Evolutionary conservation across 805 yeast genomes (phyloP).

Genomic region (Yarrowia keelungensis): DNA sequence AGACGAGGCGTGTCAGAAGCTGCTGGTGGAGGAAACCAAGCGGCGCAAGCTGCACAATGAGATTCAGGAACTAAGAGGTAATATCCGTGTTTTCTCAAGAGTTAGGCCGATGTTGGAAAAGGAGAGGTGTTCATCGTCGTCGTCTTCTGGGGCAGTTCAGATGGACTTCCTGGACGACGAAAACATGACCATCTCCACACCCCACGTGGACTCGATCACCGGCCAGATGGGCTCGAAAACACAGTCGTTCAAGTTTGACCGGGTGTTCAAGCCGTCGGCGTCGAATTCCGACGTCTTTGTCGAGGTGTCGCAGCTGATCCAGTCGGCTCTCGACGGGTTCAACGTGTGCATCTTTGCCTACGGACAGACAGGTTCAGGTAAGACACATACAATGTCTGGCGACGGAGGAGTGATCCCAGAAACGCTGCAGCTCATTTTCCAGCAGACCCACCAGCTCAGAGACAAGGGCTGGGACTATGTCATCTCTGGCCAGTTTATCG

Average conservation of each 20-base stretch:
- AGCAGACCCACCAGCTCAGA: slow-evolving; percentile 57
- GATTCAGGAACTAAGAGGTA: slow-evolving; percentile 88
- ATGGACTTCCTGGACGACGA: slow-evolving; percentile 47
- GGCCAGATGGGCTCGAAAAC: slow-evolving; percentile 44
- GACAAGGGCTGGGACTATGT: slow-evolving; percentile 68
- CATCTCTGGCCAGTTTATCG: slow-evolving; percentile 78
- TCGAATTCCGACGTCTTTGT: slow-evolving; percentile 73
- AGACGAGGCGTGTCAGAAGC: slow-evolving; percentile 49
- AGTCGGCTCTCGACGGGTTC: slow-evolving; percentile 84
- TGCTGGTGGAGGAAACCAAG: slow-evolving; percentile 59
- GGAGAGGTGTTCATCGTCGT: too few species aligned
- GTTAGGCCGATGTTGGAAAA: slow-evolving; percentile 64
- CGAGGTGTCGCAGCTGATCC: slow-evolving; percentile 85
- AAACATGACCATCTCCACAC: slow-evolving; percentile 44
- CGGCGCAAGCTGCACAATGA: slow-evolving; percentile 73
- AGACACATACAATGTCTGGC: slow-evolving; percentile 84
- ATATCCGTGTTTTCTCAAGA: slow-evolving; percentile 88
- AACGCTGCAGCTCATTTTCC: slow-evolving; percentile 74
- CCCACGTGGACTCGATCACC: slow-evolving; percentile 43
- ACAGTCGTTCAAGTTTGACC: slow-evolving; percentile 72
- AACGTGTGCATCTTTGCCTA: slow-evolving; percentile 95
- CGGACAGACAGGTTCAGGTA: slow-evolving; percentile 97
- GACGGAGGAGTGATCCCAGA: slow-evolving; percentile 81
- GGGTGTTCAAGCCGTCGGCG: slow-evolving; percentile 65
- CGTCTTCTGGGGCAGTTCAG: not conserved